Conservation (phyloP, 257 asterid genomes). For the Ilex asprella region DNA sequence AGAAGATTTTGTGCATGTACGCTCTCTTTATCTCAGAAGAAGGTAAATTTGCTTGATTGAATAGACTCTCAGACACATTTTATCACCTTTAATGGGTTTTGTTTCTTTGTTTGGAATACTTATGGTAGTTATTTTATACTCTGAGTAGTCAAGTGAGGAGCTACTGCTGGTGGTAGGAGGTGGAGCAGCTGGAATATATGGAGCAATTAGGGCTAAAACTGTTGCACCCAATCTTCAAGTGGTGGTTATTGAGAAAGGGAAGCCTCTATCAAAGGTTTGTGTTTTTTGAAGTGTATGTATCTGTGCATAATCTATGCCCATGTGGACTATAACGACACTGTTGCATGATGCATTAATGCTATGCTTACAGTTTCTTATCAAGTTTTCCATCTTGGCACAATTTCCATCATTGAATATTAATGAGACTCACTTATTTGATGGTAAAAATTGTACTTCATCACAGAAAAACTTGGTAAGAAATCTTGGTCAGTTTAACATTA, state of each 20-base stretch:
- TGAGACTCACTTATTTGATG: too few relatives aligned
- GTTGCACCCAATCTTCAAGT: conserved; percentile 74
- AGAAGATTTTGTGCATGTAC: conserved; percentile 35
- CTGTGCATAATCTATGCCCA: too few relatives aligned
- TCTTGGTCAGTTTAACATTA: too few relatives aligned
- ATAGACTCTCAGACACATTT: neutral
- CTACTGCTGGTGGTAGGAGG: conserved; percentile 79
- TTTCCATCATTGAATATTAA: too few relatives aligned
- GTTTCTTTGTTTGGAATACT: neutral
- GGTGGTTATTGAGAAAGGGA: conserved; percentile 73
- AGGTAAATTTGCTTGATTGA: conserved; percentile 24
- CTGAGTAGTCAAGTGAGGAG: conserved; percentile 49
- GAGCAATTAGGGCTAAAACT: conserved; percentile 92
- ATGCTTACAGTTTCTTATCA: too few relatives aligned
- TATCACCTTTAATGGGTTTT: neutral
- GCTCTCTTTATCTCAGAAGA: conserved; percentile 26
- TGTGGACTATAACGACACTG: too few relatives aligned
- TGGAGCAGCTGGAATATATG: conserved; percentile 95
- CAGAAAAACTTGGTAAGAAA: too few relatives aligned
- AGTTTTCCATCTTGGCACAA: too few relatives aligned
- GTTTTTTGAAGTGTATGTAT: neutral
- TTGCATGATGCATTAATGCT: too few relatives aligned
- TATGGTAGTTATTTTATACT: conserved; percentile 4
- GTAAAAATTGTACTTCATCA: too few relatives aligned
- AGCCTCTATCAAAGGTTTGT: conserved; percentile 82